Evolutionary conservation across 768 basidiomycete species (phyloP), one percentile per base, ranked within the genome.

Genomic region (Tylopilus plumbeoviolaceoides): DNA sequence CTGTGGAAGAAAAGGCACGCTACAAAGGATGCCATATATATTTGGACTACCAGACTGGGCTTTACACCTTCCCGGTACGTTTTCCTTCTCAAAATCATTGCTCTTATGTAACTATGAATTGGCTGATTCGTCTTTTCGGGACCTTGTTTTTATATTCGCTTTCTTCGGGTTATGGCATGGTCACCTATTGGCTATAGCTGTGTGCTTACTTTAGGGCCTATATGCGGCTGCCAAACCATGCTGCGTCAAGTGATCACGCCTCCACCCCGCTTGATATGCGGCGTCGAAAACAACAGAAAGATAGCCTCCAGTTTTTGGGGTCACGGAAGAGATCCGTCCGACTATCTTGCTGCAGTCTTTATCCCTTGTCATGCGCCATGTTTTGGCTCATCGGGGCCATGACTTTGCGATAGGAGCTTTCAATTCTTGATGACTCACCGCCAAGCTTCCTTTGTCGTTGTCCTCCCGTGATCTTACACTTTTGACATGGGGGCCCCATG

Each of bases 61-160:
- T 89, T 64, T 95, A 95, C 70, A 65, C 84, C 31, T 91, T 95
- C 68, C 94, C 91, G 5, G 90, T 91, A 63, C 59, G 81, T 61
- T 25, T 31, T 30, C 12, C 11, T 42, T 10, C 17, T 23, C 23
- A 23, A 3, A 3, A 7, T 7, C 21, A 23, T 33, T 44, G 8
- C 38, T 9, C 38, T 39, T 20, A 20, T 10, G 10, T 39, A 39
- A 20, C 38, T 5, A 7, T 18, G 7, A 18, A 38, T n/a, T 20
- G 35, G 5, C 5, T 20, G 7, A 11, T 21, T 7, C 7, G 18
- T 28, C 38, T 30, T 40, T 40, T 47, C n/a, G 27, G 21, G 23
- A 35, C 7, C 9, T 11, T 2, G 27, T n/a, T 44, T 36, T 39
- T 12, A n/a, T 31, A 11, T 46, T 18, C 38, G 9, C 11, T 6